These are phyloP conservation scores for Mucor irregularis DNA, from an alignment of 371 early-diverging fungal species.

Conservation along the genomic window DNA sequence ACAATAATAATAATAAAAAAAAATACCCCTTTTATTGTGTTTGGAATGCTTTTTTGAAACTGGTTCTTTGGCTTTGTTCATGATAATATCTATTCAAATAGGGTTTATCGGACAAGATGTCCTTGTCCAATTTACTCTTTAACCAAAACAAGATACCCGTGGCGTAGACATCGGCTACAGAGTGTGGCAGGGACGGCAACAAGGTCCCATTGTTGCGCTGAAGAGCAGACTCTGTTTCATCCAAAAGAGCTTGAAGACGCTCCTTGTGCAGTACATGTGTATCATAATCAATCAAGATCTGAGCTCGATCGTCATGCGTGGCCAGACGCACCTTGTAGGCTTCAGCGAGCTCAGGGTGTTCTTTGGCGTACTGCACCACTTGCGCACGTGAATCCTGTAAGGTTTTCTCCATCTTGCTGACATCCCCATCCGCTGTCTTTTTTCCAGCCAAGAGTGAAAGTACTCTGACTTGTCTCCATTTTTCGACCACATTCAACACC, in stretches of 20 bases:
- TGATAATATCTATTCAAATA: neutral
- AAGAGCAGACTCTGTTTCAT: neutral
- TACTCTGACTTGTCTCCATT: conserved; percentile 13
- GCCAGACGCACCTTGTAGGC: conserved; percentile 6
- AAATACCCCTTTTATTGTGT: conserved; percentile 2
- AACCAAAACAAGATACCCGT: conserved; percentile 3
- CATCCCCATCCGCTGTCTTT: conserved; percentile 1
- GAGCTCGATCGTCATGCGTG: conserved; percentile 9
- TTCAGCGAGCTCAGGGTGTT: conserved; percentile 13
- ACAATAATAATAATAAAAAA: too few species aligned
- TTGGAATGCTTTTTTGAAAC: conserved; percentile 9
- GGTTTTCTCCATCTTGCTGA: neutral
- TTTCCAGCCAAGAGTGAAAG: conserved; percentile 13
- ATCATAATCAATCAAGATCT: conserved; percentile 8
- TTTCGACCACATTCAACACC: conserved; percentile 1
- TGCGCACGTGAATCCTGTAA: neutral
- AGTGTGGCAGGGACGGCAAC: neutral
- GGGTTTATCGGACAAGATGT: conserved; percentile 1
- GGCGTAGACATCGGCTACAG: conserved; percentile 3
- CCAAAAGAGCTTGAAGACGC: neutral
- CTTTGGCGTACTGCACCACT: neutral
- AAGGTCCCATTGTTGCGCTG: neutral
- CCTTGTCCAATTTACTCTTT: conserved; percentile 1
- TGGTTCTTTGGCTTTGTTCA: conserved; percentile 1
- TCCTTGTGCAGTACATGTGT: neutral